A percentile compares a stretch with the other conserved stretches of the same genome.
Conservation (phyloP, 2,329 filamentous ascomycete genomes). For the Colletotrichum cordylinicola region DNA sequence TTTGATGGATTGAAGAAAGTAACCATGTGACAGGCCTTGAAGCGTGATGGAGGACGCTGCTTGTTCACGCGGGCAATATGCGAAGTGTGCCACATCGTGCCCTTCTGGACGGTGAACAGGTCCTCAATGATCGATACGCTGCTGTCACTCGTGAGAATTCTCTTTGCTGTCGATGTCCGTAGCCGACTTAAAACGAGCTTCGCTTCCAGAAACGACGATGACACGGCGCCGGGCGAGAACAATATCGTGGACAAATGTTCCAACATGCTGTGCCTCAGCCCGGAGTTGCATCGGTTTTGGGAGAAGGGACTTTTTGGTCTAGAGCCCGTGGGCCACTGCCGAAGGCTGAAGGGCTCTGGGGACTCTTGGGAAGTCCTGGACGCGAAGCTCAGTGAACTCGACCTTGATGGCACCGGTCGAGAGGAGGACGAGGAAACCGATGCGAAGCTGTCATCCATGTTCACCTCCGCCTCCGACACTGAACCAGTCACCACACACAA, state of each 20-base stretch:
- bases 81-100: background rate
- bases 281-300: background rate
- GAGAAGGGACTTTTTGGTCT: background rate
- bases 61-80: background rate
- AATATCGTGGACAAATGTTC: background rate
- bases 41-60: background rate
- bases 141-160: background rate
- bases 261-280: background rate
- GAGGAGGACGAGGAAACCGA: background rate
- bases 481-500: too few species aligned
- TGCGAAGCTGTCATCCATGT: background rate
- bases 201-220: background rate
- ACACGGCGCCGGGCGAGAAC: background rate
- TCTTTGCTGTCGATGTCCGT: background rate
- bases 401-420: background rate
- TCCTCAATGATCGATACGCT: background rate
- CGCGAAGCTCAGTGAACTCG: background rate
- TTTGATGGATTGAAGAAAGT: background rate
- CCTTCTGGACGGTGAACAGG: background rate
- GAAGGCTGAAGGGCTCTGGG: background rate
- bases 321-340: background rate
- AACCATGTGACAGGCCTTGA: background rate
- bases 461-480: background rate
- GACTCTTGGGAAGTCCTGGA: background rate
- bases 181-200: too few species aligned